Evolutionary conservation across 2,329 filamentous ascomycete species (phyloP), one percentile per base, ranked within the genome.

Genomic region (Raffaelea arxii): DNA sequence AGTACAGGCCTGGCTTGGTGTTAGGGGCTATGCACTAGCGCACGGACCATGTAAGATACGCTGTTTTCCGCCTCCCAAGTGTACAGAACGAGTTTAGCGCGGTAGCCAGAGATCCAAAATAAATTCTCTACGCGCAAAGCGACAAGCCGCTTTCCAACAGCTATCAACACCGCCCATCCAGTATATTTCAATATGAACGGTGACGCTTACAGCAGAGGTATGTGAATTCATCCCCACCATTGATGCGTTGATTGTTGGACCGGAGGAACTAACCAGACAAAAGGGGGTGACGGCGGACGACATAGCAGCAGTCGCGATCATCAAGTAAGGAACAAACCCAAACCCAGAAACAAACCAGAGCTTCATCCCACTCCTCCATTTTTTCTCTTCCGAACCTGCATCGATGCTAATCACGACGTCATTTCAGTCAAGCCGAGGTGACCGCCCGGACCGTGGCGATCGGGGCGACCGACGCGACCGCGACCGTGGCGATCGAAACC

Each of bases 281-380:
- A 51, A 47, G 50, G 49, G 50, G 49, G 51, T 59, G 62, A 63
- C 30, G 72, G 75, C 56, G 69, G 70, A 58, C 71, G 74, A 49
- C 70, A 76, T 58, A 70, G 68, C 54, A 62, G 67, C 56, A 67
- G 68, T 53, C 69, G 77, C 56, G 76, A 79, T 55, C 76, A 78
- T 61, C 65, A 67, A 43, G 72, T 78, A 62, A 14, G 21, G 21
- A 14, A 18, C 12, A 18, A 27, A 14, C 21, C 11, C 12, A 18
- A 14, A n/a, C 12, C 35, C 14, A n/a, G 7, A 14, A 36, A 32
- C 25, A 2, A 7, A 6, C 6, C 18, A 3, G 1, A 16, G 14
- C 24, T 38, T n/a, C 10, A 44, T 47, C 47, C 49, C 48, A 44
- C 21, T n/a, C n/a, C n/a, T n/a, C n/a, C n/a, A n/a, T n/a, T n/a